Evolutionary conservation across 2,329 filamentous ascomycete species (phyloP).

Genomic region (Fusarium compactum): DNA sequence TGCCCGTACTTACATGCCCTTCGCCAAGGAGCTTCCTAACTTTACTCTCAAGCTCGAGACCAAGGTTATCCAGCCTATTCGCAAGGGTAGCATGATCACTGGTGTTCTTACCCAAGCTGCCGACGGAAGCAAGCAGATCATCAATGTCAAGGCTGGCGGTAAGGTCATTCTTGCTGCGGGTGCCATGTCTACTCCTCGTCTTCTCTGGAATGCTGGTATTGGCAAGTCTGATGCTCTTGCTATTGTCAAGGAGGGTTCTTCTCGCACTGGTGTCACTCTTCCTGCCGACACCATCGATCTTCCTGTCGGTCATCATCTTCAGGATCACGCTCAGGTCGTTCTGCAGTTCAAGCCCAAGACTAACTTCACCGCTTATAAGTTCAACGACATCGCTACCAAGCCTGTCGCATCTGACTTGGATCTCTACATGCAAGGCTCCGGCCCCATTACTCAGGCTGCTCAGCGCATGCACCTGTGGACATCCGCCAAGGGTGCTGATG

Average conservation of each 20-base stretch:
- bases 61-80: conserved; percentile 72
- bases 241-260: conserved; percentile 57
- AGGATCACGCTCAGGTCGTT: conserved; percentile 63
- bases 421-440: conserved; percentile 45
- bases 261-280: conserved; percentile 63
- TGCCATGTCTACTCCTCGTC: conserved; percentile 53
- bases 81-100: conserved; percentile 70
- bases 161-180: conserved; percentile 74
- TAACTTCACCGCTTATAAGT: conserved; percentile 46
- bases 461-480: conserved; percentile 48
- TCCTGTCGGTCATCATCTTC: conserved; percentile 69
- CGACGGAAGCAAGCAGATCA: conserved; percentile 58
- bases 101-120: conserved; percentile 70
- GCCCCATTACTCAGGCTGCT: conserved; percentile 46
- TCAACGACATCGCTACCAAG: conserved; percentile 34
- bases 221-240: conserved; percentile 70
- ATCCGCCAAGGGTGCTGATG: conserved; percentile 41
- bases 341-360: conserved; percentile 42
- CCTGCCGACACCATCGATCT: conserved; percentile 65
- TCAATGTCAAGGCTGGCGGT: conserved; percentile 44
- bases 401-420: conserved; percentile 40
- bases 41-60: conserved; percentile 76
- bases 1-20: conserved; percentile 76
- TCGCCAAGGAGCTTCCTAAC: conserved; percentile 68
- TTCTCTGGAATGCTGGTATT: conserved; percentile 61